phyloP scores from a whole-genome alignment of 768 basidiomycete species.

The Epithele typhae region DNA sequence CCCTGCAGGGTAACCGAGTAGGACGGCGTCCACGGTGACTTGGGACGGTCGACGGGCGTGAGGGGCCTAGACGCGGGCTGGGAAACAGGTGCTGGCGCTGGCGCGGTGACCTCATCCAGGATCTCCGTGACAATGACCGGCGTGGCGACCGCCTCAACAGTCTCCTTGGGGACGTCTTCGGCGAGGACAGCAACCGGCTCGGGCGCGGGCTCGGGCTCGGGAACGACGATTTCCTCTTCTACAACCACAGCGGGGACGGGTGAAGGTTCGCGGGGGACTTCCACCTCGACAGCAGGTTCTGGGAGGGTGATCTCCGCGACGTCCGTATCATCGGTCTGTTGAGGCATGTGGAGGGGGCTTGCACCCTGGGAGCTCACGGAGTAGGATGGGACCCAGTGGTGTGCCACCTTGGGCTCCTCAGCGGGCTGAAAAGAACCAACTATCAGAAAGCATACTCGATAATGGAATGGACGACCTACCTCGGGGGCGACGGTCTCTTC shows the following conservation, averaged over 20 bases:
- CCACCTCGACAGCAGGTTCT: constrained; percentile 1
- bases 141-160: constrained; percentile 1
- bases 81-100: no score
- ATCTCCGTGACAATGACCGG: constrained; percentile 10
- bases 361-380: constrained; percentile 23
- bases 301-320: constrained; percentile 15
- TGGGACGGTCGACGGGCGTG: constrained; percentile 11
- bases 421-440: neutral
- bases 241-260: neutral
- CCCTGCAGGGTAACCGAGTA: constrained; percentile 29
- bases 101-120: neutral
- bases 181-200: neutral
- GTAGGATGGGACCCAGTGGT: constrained; percentile 24
- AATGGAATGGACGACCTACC: neutral
- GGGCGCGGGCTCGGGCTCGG: neutral
- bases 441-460: neutral
- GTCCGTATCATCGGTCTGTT: constrained; percentile 10
- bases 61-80: no score
- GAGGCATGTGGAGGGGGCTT: constrained; percentile 16
- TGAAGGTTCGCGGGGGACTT: neutral
- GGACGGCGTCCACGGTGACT: constrained; percentile 31
- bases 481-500: constrained; percentile 2
- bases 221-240: neutral
- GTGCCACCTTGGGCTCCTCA: constrained; percentile 10
- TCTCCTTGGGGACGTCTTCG: constrained; percentile 1